phyloP scores from a whole-genome alignment of 1,284 basidiomycete species.

The Tausonia pullulans region DNA sequence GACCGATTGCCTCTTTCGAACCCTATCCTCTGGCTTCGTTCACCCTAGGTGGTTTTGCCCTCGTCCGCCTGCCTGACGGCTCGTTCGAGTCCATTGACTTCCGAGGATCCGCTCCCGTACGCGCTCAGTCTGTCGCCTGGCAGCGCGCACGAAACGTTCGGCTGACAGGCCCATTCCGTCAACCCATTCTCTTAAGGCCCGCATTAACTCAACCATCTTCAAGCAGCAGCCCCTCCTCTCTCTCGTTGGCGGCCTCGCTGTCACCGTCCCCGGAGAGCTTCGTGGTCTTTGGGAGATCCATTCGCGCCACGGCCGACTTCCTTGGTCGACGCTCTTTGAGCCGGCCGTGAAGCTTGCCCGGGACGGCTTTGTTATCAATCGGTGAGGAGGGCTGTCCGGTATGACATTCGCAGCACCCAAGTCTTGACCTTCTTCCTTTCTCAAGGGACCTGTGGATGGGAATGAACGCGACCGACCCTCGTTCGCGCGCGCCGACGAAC shows the following conservation, averaged over 20 bases:
- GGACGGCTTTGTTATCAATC: slow-evolving; percentile 51
- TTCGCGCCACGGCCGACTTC: slow-evolving; percentile 52
- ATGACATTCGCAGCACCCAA: slow-evolving; percentile 10
- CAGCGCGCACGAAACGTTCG: background rate
- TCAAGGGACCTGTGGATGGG: background rate
- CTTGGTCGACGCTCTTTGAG: slow-evolving; percentile 64
- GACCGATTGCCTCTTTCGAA: background rate
- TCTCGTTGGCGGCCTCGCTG: slow-evolving; percentile 61
- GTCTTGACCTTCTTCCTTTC: slow-evolving; percentile 9
- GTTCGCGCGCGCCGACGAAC: slow-evolving; percentile 11
- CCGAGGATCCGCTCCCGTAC: slow-evolving; percentile 13
- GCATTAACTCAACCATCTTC: slow-evolving; percentile 13
- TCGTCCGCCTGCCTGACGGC: slow-evolving; percentile 9
- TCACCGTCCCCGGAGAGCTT: slow-evolving; percentile 79
- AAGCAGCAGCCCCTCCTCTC: slow-evolving; percentile 18
- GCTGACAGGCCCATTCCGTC: background rate
- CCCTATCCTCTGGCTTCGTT: background rate
- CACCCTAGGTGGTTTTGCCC: slow-evolving; percentile 11
- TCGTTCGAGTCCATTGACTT: slow-evolving; percentile 13
- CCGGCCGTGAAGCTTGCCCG: slow-evolving; percentile 61
- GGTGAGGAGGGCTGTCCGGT: background rate
- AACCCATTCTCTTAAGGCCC: background rate
- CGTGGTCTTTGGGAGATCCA: slow-evolving; percentile 71
- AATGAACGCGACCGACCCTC: slow-evolving; percentile 14
- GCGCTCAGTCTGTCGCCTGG: background rate